A percentile compares a stretch with the other conserved stretches of the same genome.
Evolutionary conservation across 73 alveolate species (phyloP).

Genomic region (Tetrahymena elliotti): DNA sequence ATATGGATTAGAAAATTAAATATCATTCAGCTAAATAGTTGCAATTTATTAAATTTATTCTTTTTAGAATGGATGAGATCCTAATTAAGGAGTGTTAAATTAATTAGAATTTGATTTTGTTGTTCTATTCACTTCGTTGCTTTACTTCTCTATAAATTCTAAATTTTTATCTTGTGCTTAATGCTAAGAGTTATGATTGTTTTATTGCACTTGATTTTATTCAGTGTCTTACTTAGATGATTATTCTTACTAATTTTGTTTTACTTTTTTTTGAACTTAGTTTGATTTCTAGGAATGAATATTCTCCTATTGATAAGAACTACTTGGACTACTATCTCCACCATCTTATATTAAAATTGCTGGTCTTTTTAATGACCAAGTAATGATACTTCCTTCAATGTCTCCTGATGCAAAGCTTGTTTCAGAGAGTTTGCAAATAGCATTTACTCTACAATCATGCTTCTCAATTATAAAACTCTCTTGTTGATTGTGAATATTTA

Average conservation of each 20-base stretch:
- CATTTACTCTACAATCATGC: not conserved
- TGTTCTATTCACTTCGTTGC: not conserved
- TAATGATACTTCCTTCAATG: not conserved
- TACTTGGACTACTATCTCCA: not conserved
- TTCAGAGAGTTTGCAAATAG: not conserved
- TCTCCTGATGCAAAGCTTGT: not conserved
- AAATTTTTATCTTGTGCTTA: not conserved
- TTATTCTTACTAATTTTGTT: not conserved
- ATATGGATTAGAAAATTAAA: not conserved
- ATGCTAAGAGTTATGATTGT: not conserved
- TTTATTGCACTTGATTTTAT: not conserved
- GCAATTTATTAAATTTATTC: not conserved
- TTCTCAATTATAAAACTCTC: not conserved
- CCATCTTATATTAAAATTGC: not conserved
- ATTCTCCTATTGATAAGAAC: not conserved
- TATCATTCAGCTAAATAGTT: not conserved
- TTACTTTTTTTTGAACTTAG: not conserved
- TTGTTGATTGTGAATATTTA: not conserved
- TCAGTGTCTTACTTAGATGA: not conserved
- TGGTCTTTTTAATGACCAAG: not conserved
- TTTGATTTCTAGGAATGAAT: not conserved
- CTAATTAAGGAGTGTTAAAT: not conserved
- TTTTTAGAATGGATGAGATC: not conserved
- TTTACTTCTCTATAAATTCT: not conserved
- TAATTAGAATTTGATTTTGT: not conserved